phyloP scores from a whole-genome alignment of 805 yeast genomes.

The Candida methanosorbosa region DNA sequence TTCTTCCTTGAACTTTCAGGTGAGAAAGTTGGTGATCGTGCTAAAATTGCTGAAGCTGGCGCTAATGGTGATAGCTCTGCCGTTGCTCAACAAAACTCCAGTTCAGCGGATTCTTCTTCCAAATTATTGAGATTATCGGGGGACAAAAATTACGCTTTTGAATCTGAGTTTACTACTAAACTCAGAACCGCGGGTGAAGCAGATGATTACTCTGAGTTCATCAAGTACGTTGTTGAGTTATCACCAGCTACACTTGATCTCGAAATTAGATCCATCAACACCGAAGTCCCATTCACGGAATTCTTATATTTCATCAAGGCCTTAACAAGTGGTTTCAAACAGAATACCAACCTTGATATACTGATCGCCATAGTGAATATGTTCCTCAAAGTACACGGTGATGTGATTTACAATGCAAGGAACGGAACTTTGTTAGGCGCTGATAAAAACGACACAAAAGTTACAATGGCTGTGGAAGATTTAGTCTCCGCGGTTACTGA shows the following conservation, averaged over 20 bases:
- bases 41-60: conserved; percentile 37
- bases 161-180: conserved; percentile 61
- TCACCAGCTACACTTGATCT: conserved; percentile 78
- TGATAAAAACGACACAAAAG: conserved; percentile 19
- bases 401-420: conserved; percentile 39
- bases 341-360: conserved; percentile 62
- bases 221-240: conserved; percentile 44
- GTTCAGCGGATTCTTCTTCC: conserved; percentile 20
- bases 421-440: conserved; percentile 5
- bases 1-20: conserved; percentile 72
- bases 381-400: conserved; percentile 75
- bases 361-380: conserved; percentile 74
- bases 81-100: too few species aligned
- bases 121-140: conserved; percentile 26
- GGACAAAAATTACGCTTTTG: conserved; percentile 40
- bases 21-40: conserved; percentile 63
- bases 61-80: conserved; percentile 11
- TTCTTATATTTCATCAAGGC: conserved; percentile 60
- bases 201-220: conserved; percentile 39
- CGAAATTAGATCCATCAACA: conserved; percentile 73
- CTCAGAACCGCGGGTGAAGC: conserved; percentile 39
- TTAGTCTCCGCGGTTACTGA: conserved; percentile 36
- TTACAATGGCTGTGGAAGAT: conserved; percentile 20
- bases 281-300: conserved; percentile 61
- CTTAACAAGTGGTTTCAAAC: conserved; percentile 44